These are phyloP conservation scores for Didymella segeticola DNA, from an alignment of 2,329 filamentous ascomycete species.

Conservation along the genomic window DNA sequence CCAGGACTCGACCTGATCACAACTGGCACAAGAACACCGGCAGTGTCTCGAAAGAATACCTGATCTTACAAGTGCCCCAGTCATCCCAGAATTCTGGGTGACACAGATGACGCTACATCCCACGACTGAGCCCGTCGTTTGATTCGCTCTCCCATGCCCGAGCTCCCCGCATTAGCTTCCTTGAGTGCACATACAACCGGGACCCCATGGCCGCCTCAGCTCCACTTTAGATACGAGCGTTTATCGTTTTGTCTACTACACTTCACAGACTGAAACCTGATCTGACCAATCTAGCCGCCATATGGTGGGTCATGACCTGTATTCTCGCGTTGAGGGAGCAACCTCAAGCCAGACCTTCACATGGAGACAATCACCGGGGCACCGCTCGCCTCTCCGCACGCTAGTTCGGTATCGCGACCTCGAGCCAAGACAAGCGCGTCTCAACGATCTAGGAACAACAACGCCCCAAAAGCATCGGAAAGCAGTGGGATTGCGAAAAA, in stretches of 20 bases:
- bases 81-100: conserved; percentile 61
- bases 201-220: background rate
- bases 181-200: conserved; percentile 6
- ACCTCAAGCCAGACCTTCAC: conserved; percentile 33
- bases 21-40: conserved; percentile 12
- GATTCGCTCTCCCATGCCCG: conserved; percentile 8
- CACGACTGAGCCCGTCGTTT: conserved; percentile 56
- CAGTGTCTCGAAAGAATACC: conserved; percentile 23
- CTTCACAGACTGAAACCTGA: conserved; percentile 16
- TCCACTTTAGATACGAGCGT: conserved; percentile 14
- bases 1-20: conserved; percentile 17
- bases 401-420: background rate
- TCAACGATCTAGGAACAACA: conserved; percentile 32
- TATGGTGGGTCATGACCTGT: conserved; percentile 6
- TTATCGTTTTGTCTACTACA: background rate
- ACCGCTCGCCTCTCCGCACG: conserved; percentile 18
- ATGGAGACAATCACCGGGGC: conserved; percentile 2
- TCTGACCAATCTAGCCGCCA: background rate
- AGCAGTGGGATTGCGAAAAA: conserved; percentile 61
- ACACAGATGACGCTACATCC: conserved; percentile 38
- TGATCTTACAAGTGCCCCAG: conserved; percentile 51
- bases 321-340: conserved; percentile 6
- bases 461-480: conserved; percentile 32
- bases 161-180: conserved; percentile 10
- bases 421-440: background rate